Percentiles rank a stretch among this genome's conserved stretches.
Conservation (phyloP, 495 filamentous ascomycete genomes). For the Lophiotrema nucula region DNA sequence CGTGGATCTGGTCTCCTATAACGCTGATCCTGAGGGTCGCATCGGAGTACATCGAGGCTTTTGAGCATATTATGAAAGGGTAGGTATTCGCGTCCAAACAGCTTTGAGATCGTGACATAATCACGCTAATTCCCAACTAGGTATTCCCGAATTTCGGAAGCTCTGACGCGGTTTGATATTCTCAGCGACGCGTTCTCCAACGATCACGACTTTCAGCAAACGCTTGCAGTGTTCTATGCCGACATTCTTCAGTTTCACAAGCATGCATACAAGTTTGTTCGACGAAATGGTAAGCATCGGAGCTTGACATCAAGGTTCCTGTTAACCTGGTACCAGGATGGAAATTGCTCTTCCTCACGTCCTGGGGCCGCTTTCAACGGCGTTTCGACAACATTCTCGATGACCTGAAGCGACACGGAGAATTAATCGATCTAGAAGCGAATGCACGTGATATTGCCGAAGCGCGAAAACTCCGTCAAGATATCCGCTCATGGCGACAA, state of each 20-base stretch:
- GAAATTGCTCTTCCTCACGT: conserved; percentile 16
- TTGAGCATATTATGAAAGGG: conserved; percentile 12
- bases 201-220: conserved; percentile 19
- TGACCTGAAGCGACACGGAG: conserved; percentile 6
- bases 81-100: conserved; percentile 8
- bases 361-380: conserved; percentile 6
- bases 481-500: conserved; percentile 12
- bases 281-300: conserved; percentile 7
- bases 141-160: conserved; percentile 10
- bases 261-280: conserved; percentile 22
- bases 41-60: conserved; percentile 7
- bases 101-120: no score
- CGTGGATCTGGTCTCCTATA: conserved; percentile 24
- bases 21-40: conserved; percentile 9
- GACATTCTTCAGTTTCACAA: conserved; percentile 26
- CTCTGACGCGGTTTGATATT: conserved; percentile 13
- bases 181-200: conserved; percentile 10
- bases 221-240: conserved; percentile 21
- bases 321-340: conserved; percentile 13
- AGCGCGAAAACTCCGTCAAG: neutral
- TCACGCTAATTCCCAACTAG: no score
- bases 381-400: conserved; percentile 20
- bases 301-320: neutral
- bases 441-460: conserved; percentile 15
- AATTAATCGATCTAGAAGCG: conserved; percentile 20